These are phyloP conservation scores for Plectosphaerella cucumerina DNA, from an alignment of 2,329 filamentous ascomycete species.

Conservation along the genomic window DNA sequence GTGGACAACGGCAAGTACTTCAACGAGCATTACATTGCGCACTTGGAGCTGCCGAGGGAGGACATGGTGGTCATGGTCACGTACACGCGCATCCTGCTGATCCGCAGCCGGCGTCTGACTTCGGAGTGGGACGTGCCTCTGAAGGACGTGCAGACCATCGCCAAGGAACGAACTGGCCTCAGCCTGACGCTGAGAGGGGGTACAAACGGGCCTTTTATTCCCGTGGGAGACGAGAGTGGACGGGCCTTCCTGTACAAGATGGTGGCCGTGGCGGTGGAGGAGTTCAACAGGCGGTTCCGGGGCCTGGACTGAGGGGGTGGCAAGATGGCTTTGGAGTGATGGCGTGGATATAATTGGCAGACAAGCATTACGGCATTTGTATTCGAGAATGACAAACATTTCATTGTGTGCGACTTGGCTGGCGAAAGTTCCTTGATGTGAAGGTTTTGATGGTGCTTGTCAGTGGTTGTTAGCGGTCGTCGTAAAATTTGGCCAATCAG, in stretches of 20 bases:
- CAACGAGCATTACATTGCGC: conserved; percentile 94
- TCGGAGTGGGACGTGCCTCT: conserved; percentile 96
- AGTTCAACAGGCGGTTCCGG: conserved; percentile 61
- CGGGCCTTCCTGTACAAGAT: conserved; percentile 61
- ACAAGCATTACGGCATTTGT: not conserved
- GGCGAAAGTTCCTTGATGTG: too few species aligned
- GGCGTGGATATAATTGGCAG: too few species aligned
- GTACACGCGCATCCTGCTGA: conserved; percentile 81
- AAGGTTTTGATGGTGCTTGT: too few species aligned
- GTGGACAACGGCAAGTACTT: conserved; percentile 97
- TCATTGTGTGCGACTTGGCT: too few species aligned
- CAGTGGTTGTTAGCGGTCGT: too few species aligned
- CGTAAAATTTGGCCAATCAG: too few species aligned
- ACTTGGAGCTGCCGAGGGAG: conserved; percentile 84
- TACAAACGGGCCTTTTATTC: conserved; percentile 90
- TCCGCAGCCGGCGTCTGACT: conserved; percentile 77
- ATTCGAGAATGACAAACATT: not conserved
- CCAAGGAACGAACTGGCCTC: conserved; percentile 92
- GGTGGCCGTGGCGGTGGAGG: conserved; percentile 62
- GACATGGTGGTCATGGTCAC: conserved; percentile 90
- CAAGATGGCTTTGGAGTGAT: too few species aligned
- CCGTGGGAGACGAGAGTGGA: conserved; percentile 81
- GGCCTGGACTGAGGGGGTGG: conserved; percentile 26
- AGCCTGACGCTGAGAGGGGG: conserved; percentile 85
- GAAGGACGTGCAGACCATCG: conserved; percentile 94